Evolutionary conservation across 306 rosid species (phyloP).

Genomic region (Ormosia emarginata): DNA sequence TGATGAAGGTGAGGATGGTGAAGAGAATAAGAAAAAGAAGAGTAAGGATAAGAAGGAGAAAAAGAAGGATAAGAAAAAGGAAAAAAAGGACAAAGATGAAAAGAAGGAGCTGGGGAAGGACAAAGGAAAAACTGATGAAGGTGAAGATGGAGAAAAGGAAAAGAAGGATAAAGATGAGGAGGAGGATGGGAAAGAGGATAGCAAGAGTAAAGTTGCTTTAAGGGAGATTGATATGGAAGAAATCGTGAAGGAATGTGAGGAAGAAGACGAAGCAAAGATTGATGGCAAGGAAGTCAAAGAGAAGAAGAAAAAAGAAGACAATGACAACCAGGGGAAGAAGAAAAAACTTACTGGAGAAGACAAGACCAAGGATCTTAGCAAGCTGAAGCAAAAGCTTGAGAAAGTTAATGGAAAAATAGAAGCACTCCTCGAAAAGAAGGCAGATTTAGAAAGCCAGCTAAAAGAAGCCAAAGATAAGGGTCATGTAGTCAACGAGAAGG

Average conservation of each 20-base stretch:
- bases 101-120: no score
- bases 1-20: not conserved
- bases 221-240: slow-evolving; percentile 45
- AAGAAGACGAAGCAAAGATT: not conserved
- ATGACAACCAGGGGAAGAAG: slow-evolving; percentile 37
- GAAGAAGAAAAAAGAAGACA: slow-evolving; percentile 33
- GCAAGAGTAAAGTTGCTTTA: slow-evolving; percentile 5
- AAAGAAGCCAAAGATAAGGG: slow-evolving; percentile 44
- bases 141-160: not conserved
- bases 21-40: slow-evolving; percentile 3
- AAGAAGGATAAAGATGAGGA: slow-evolving; percentile 2
- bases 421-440: slow-evolving; percentile 44
- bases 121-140: no score
- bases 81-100: no score
- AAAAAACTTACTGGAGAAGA: slow-evolving; percentile 39
- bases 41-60: not conserved
- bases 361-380: slow-evolving; percentile 41
- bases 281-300: slow-evolving; percentile 25
- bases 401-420: slow-evolving; percentile 53
- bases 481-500: slow-evolving; percentile 9
- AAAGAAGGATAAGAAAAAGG: not conserved
- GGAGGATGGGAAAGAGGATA: not conserved
- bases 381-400: slow-evolving; percentile 60
- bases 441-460: slow-evolving; percentile 50
- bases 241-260: slow-evolving; percentile 14